Evolutionary conservation across 176 grass and related monocot genomes (phyloP).

Genomic region (Raddia distichophylla): DNA sequence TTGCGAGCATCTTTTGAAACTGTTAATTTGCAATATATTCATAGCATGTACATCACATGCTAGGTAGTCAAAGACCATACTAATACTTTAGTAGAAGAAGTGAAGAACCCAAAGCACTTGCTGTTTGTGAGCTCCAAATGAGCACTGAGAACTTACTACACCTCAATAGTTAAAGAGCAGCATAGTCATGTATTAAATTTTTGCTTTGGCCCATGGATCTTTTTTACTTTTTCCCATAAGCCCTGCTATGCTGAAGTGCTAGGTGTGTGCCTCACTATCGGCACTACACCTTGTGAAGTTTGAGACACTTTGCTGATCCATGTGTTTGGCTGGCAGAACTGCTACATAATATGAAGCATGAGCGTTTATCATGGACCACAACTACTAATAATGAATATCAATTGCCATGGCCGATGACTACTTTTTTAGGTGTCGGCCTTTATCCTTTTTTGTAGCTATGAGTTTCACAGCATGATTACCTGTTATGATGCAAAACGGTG

Average conservation of each 20-base stretch:
- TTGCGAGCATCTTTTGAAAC: not conserved
- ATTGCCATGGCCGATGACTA: not conserved
- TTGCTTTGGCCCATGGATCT: not conserved
- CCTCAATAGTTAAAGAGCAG: not conserved
- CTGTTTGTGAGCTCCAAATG: slow-evolving; percentile 6
- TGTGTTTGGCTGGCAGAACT: not conserved
- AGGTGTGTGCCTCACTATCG: not conserved
- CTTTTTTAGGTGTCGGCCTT: not conserved
- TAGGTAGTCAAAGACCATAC: not conserved
- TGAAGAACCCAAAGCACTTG: not conserved
- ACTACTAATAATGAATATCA: slow-evolving; percentile 1
- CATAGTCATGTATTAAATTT: not conserved
- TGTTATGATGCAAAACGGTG: not conserved
- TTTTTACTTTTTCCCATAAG: not conserved
- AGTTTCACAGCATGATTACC: not conserved
- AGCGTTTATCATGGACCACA: not conserved
- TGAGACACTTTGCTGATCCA: not conserved
- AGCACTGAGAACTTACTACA: not conserved
- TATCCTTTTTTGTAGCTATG: too few relatives aligned
- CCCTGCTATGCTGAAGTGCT: not conserved
- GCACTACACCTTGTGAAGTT: not conserved
- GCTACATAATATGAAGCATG: slow-evolving; percentile 1
- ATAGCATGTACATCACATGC: not conserved
- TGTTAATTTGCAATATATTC: not conserved
- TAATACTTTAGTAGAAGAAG: not conserved